Evolutionary conservation across 208 protist species (phyloP), one percentile per base, ranked within the genome.

Genomic region (Acanthamoeba quina): DNA sequence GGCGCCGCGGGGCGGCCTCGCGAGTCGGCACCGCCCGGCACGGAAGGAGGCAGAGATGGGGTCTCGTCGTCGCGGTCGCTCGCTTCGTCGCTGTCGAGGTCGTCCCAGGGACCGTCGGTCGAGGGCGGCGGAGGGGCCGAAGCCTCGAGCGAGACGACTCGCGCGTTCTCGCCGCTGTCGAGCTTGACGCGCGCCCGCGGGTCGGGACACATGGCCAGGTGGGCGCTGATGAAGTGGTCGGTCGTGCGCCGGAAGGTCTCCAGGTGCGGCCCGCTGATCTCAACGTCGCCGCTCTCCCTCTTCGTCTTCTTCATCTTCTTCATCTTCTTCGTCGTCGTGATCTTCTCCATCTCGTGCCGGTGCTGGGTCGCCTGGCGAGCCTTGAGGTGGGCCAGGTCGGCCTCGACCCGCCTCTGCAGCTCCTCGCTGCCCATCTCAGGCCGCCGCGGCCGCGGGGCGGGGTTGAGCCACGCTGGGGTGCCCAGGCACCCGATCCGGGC

Each of bases 161-260:
- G 17, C 13, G 21, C 37, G 37, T 15, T 10, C 70, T 80, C 70
- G 9, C 21, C 70, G 31, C 29, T 6, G 24, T 52, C 41, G 31
- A 21, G 37, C 70, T 49, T 80, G 10, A 80, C 70, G 15, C 78
- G 44, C 26, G 78, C 78, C n/a, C 78, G 78, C 5, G 78, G 78
- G 21, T 86, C 78, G 11, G 78, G 78, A 11, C 78, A 86, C 49
- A 41, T 15, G 41, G 78, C 78, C 10, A 86, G 26, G 49, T 86
- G 78, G 26, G 21, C 78, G 13, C 15, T 44, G 49, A 86, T 86
- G 78, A 86, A 86, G 5, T 86, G 49, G 49, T 86, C 78, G 1
- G 78, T 86, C 13, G 78, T 86, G 34, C 78, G 78, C 37, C 78
- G 13, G 49, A 86, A 86, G 44, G 78, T 64, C n/a, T 62, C 49